Base-by-base conservation (phyloP, 1,139 yeast genomes). In the Meyerozyma elateridarum region DNA sequence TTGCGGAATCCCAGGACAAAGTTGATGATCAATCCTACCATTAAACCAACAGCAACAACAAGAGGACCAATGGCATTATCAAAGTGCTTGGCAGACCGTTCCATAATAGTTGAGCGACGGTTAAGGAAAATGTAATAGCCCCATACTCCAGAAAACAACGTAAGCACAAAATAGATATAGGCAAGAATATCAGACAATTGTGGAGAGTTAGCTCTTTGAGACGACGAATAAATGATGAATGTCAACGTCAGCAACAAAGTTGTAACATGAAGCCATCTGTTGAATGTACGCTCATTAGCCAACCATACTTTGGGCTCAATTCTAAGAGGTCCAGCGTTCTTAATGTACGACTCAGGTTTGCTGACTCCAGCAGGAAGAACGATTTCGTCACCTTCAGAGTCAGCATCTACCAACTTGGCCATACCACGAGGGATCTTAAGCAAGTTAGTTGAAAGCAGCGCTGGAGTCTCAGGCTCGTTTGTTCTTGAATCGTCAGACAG, bases 291-390 rank as follows among this genome's bases (percentile, higher is more conserved):
- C 63, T 91, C 98, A 53, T 91, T 91, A 20, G 98, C 98, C 41
- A 91, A 69, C 97, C 98, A 91, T 22, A 91, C 98, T 56, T 91
- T 91, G 20, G 97, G 94, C 64, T 91, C 98, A 36, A 91, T 88
- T 57, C 84, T 88, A 37, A 88, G 75, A 2, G 96, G 93, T 5
- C 96, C 96, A 22, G 91, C 79, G 54, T 88, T 88, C 52, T 89
- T 85, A 49, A 91, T 70, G 61, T 84, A 76, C 31, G 70, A 64
- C 8, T 73, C 77, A 32, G 98, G 98, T 52, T 81, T 84, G 31
- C 70, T 67, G 12, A 91, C 97, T 15, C 97, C 97, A 4, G 85
- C 78, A 5, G 98, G 98, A 37, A 91, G 65, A 21, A 73, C 79
- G 29, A 87, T 73, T 54, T 89, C 96, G 42, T 67, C 73, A 39